Percentiles rank a stretch among this genome's conserved stretches.
Evolutionary conservation across 139 green algal genomes (phyloP).

Genomic region (Chlorella sorokiniana): DNA sequence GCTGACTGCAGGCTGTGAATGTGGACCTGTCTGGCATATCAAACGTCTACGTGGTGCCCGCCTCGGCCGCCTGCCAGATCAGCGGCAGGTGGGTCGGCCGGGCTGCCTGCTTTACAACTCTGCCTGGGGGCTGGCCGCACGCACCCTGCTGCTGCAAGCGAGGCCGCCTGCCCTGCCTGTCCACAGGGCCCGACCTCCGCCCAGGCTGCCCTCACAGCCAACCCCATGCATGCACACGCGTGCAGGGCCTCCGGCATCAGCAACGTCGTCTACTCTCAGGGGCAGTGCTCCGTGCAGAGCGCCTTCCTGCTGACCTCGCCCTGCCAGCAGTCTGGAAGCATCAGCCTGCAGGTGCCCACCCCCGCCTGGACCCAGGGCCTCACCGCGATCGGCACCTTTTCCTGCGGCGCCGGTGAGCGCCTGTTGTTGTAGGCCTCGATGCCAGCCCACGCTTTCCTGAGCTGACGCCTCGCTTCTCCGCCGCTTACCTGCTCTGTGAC

Average conservation of each 20-base stretch:
- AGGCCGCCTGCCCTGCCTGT: not conserved
- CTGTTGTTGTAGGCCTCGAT: not conserved
- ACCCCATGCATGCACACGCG: too few relatives aligned
- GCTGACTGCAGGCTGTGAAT: not conserved
- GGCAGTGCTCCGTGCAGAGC: conserved; percentile 13
- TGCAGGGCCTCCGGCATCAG: conserved; percentile 23
- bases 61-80: not conserved
- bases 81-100: conserved; percentile 1
- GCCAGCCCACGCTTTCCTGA: not conserved
- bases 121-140: too few relatives aligned
- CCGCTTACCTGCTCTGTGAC: not conserved
- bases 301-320: conserved; percentile 15
- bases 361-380: conserved; percentile 3
- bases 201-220: not conserved
- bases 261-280: conserved; percentile 23
- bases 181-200: not conserved
- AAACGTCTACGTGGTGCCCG: conserved; percentile 14
- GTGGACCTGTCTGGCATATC: conserved; percentile 20
- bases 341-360: not conserved
- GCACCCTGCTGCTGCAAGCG: not conserved
- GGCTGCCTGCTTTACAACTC: too few relatives aligned
- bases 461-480: not conserved
- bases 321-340: conserved; percentile 18
- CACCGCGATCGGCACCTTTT: not conserved
- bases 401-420: conserved; percentile 3